Conservation (phyloP, 1,139 yeast genomes). For the Lodderomyces jiufengensis region DNA sequence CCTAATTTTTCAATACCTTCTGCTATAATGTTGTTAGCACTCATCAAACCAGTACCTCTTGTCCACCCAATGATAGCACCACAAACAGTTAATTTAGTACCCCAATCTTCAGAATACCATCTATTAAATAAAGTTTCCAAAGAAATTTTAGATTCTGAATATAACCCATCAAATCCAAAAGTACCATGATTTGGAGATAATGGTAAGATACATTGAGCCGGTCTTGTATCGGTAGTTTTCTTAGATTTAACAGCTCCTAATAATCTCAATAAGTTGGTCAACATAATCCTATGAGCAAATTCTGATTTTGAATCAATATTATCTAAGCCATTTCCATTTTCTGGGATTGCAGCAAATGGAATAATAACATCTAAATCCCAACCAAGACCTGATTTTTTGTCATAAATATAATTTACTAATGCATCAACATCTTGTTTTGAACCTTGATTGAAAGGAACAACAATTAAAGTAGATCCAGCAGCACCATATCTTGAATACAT, state of each 20-base stretch:
- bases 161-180: constrained; percentile 95
- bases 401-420: constrained; percentile 80
- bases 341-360: constrained; percentile 99
- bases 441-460: constrained; percentile 98
- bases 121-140: constrained; percentile 96
- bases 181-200: constrained; percentile 98
- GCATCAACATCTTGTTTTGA: constrained; percentile 91
- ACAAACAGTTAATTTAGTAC: constrained; percentile 86
- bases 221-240: constrained; percentile 89
- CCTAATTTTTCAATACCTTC: constrained; percentile 96
- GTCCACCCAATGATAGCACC: constrained; percentile 99
- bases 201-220: constrained; percentile 96
- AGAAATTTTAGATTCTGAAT: constrained; percentile 94
- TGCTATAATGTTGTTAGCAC: constrained; percentile 94
- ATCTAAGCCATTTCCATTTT: constrained; percentile 93
- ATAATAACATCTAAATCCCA: constrained; percentile 96
- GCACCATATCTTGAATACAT: constrained; percentile 92
- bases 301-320: constrained; percentile 92
- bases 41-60: constrained; percentile 98
- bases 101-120: constrained; percentile 99
- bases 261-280: constrained; percentile 88
- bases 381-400: constrained; percentile 88
- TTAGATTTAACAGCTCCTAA: constrained; percentile 86
- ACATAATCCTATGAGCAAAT: constrained; percentile 97
- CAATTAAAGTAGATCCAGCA: constrained; percentile 83